phyloP scores from a whole-genome alignment of 2,329 filamentous ascomycete species.

The Aspergillus calidoustus region DNA sequence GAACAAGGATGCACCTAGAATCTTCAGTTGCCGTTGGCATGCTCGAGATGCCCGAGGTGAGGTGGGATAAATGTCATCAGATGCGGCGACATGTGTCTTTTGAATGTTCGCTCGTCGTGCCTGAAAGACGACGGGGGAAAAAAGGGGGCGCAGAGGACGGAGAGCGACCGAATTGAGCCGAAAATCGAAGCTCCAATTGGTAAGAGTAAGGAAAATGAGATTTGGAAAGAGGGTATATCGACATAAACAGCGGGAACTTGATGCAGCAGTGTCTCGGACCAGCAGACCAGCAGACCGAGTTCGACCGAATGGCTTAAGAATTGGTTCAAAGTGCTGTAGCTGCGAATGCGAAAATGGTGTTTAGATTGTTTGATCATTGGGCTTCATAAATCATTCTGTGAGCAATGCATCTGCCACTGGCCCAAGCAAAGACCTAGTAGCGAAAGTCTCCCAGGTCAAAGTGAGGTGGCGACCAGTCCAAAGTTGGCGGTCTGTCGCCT shows the following conservation, averaged over 20 bases:
- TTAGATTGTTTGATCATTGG: background rate
- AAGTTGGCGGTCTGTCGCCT: constrained; percentile 37
- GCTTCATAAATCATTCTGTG: constrained; percentile 17
- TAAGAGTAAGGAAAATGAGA: constrained; percentile 3
- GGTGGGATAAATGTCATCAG: constrained; percentile 13
- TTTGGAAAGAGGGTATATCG: constrained; percentile 10
- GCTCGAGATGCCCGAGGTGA: background rate
- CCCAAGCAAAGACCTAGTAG: constrained; percentile 20
- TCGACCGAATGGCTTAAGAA: background rate
- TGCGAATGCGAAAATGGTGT: constrained; percentile 5
- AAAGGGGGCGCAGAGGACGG: constrained; percentile 4
- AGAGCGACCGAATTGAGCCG: constrained; percentile 1
- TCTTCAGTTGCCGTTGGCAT: background rate
- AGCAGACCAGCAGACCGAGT: background rate
- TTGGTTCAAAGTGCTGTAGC: background rate
- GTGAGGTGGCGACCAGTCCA: constrained; percentile 45
- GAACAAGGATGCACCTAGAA: constrained; percentile 8
- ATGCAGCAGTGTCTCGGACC: background rate
- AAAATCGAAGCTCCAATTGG: constrained; percentile 11
- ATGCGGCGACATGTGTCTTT: constrained; percentile 2
- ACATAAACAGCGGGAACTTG: background rate
- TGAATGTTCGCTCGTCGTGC: constrained; percentile 14
- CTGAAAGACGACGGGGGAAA: constrained; percentile 11
- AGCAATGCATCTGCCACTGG: background rate
- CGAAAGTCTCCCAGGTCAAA: constrained; percentile 38